These are phyloP conservation scores for Cnidoscolus chayamansa DNA, from an alignment of 441 rosid species.

Conservation along the genomic window DNA sequence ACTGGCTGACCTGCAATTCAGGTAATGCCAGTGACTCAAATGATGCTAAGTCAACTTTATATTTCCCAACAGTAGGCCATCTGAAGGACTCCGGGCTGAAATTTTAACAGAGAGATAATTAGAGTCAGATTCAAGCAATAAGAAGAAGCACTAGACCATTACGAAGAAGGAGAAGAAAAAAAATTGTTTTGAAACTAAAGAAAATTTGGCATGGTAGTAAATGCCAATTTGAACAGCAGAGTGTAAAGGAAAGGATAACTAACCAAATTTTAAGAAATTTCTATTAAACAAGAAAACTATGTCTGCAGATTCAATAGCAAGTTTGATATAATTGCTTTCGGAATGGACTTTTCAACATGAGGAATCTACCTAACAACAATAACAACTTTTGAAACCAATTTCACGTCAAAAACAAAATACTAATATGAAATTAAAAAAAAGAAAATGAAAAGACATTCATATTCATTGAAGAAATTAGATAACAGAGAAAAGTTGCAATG, in stretches of 20 bases:
- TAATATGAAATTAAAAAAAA: too few relatives aligned
- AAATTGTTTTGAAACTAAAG: background rate
- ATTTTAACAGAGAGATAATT: constrained; percentile 16
- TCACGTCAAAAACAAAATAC: too few relatives aligned
- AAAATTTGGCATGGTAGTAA: background rate
- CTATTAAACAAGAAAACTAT: background rate
- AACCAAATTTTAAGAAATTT: background rate
- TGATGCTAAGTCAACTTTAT: constrained; percentile 59
- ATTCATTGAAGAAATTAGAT: background rate
- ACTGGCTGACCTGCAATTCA: constrained; percentile 49
- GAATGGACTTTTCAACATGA: too few relatives aligned
- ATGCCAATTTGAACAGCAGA: background rate
- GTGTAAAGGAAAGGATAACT: background rate
- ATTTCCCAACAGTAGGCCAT: constrained; percentile 77
- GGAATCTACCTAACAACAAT: background rate
- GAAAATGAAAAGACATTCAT: too few relatives aligned
- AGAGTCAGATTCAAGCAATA: background rate
- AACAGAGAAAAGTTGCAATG: background rate
- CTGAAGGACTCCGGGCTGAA: constrained; percentile 49
- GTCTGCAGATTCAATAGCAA: background rate
- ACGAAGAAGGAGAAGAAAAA: background rate
- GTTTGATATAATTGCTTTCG: background rate
- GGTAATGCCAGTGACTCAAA: constrained; percentile 70
- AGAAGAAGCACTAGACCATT: background rate
- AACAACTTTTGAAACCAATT: too few relatives aligned